These are phyloP conservation scores for Ceratocystis harringtonii DNA, from an alignment of 2,329 filamentous ascomycete species.

Conservation along the genomic window DNA sequence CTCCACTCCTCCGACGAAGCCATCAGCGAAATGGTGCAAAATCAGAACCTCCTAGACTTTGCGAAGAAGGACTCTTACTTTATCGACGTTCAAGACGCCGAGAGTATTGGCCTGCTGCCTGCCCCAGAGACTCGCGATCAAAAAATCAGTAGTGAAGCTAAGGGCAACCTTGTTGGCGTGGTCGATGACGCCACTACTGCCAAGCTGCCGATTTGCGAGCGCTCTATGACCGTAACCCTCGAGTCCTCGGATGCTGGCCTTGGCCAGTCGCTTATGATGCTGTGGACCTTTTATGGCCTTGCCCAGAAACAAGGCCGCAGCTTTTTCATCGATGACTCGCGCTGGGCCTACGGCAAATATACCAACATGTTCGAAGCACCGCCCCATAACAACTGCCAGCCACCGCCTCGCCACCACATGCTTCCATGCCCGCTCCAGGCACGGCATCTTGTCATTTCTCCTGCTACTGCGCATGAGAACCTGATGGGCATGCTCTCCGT, in stretches of 20 bases:
- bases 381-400: constrained; percentile 48
- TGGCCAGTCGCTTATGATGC: constrained; percentile 57
- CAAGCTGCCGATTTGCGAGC: constrained; percentile 46
- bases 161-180: constrained; percentile 35
- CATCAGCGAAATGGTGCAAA: constrained; percentile 24
- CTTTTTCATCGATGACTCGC: constrained; percentile 74
- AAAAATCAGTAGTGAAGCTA: constrained; percentile 22
- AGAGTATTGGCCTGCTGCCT: constrained; percentile 47
- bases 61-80: constrained; percentile 53
- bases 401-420: constrained; percentile 60
- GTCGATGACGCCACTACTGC: constrained; percentile 28
- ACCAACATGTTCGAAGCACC: constrained; percentile 55
- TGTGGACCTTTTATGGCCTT: constrained; percentile 75
- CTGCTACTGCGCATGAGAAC: constrained; percentile 48
- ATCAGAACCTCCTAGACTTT: constrained; percentile 14
- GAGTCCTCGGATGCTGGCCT: constrained; percentile 60
- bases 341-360: constrained; percentile 70
- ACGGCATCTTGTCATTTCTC: constrained; percentile 58
- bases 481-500: constrained; percentile 31
- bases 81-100: constrained; percentile 59
- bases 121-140: constrained; percentile 25
- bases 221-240: constrained; percentile 62
- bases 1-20: constrained; percentile 24
- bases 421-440: constrained; percentile 66
- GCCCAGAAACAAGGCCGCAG: constrained; percentile 57